Base-by-base conservation (phyloP, 805 yeast species). In the Kluyveromyces starmeri region DNA sequence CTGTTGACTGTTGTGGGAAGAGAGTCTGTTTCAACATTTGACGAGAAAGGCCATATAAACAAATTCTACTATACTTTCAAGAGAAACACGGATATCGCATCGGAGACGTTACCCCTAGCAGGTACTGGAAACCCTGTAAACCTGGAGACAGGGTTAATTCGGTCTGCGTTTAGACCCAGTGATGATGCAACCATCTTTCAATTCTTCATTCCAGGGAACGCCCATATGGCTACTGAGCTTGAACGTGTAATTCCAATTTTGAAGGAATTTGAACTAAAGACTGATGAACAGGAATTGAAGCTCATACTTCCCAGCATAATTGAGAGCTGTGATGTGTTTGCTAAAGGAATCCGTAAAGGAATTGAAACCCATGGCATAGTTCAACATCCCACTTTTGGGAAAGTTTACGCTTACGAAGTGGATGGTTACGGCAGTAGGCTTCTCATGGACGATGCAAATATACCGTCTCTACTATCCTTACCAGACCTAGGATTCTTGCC, bases 371-470 rank as follows among this genome's bases (percentile, higher is more conserved):
- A 71, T 55, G 95, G 83, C 0, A 68, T 78, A 2, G 65, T 75
- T n/a, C 59, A 73, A 3, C 92, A 85, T 53, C 76, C 80, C 2
- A 56, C 45, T 8, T 81, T 64, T 55, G 95, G 95, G 2, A 65
- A 69, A 40, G 95, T 85, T 4, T 83, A 73, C 46, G 95, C 96
- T 0, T 85, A 78, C 48, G 96, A 85, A 54, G 78, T 85, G 13
- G 96, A 86, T 54, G 95, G 95, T 0, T 85, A 70, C 51, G 94
- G 94, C 2, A 67, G 92, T 18, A 43, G 68, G 0, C 61, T 72
- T 16, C 65, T 77, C 42, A 85, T 85, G 94, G 95, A 85, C 55
- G 96, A 85, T 57, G 95, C 95, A 15, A 86, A 86, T 50, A 65
- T 85, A 12, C 96, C 96, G 1, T 83, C 94, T 1, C 55, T 83